These are phyloP conservation scores for Nemania abortiva DNA, from an alignment of 2,329 filamentous ascomycete genomes.

Conservation along the genomic window DNA sequence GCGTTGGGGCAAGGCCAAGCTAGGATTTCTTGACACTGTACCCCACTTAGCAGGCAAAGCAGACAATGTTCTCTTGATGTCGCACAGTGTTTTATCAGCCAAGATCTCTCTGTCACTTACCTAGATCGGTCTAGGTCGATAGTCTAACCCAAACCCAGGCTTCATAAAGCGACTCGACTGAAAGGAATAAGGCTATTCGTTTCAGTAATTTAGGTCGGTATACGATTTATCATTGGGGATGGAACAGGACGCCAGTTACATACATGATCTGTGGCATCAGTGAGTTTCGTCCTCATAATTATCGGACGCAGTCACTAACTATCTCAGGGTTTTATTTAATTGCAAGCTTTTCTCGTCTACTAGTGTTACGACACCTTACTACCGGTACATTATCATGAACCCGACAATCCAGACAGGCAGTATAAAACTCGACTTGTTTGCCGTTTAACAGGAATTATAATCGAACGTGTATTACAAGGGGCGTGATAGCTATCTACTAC, in stretches of 20 bases:
- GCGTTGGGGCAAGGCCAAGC: slow-evolving; percentile 26
- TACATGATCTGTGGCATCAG: not conserved
- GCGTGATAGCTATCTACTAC: not conserved
- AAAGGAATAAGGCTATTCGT: not conserved
- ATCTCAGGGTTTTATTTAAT: too few species aligned
- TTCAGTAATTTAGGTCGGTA: not conserved
- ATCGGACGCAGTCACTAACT: not conserved
- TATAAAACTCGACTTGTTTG: not conserved
- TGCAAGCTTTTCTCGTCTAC: not conserved
- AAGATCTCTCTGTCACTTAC: slow-evolving; percentile 10
- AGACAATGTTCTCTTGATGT: not conserved
- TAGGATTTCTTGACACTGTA: slow-evolving; percentile 24
- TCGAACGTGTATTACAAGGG: not conserved
- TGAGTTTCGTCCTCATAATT: not conserved
- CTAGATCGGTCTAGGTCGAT: not conserved
- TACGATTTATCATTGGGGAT: too few species aligned
- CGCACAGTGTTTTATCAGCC: slow-evolving; percentile 24
- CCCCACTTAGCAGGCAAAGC: slow-evolving; percentile 13
- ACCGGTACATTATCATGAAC: not conserved
- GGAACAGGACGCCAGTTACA: too few species aligned
- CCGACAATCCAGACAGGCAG: not conserved
- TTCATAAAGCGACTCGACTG: not conserved
- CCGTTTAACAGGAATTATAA: not conserved
- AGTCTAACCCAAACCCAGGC: not conserved
- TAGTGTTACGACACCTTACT: not conserved